Base-by-base conservation (phyloP, 2,329 filamentous ascomycete genomes). In the Arthrobotrys conoides region DNA sequence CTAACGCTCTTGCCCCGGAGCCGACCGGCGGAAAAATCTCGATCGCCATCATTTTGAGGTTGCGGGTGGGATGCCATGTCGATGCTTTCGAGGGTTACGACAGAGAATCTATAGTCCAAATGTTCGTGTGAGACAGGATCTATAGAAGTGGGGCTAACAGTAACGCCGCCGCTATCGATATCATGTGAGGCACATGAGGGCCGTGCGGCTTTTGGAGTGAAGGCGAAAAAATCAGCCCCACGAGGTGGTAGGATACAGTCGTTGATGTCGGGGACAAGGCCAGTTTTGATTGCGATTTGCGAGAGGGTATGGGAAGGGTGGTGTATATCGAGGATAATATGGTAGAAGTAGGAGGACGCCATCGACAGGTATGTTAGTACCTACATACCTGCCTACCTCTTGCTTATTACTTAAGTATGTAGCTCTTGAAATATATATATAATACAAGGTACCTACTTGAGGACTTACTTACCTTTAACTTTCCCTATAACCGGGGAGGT, bases 261-360 rank as follows among this genome's bases (percentile, higher is more conserved):
- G 9, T 44, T 4, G 14, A 59, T 68, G 10, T 77, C 67, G 18
- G 53, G 68, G 22, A 51, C 68, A 44, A 69, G 53, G 36, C 61
- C 51, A 36, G 27, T 33, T 16, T 68, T 24, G 27, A 78, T 69
- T 24, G 68, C 75, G 30, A 22, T 69, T n/a, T 38, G 49, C 14
- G 75, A 69, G 46, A 78, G 36, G 30, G 33, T 41, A 20, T 78
- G 53, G n/a, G 55, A 69, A 20, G 51, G 55, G 48, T 41, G 36
- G 20, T 72, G 55, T 22, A 78, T 48, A 53, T 78, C 75, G 18
- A 78, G 63, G 46, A 72, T 48, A 55, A 78, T 72, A 44, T 78
- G 75, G 48, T 78, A 78, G 75, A 72, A 78, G 64, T 78, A 78
- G 18, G 73, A 77, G 49, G 73, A 71, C 12, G 68, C 75, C 75